A percentile compares a stretch with the other conserved stretches of the same genome.
Evolutionary conservation across 148 eudicot genomes (phyloP).

Genomic region (Chenopodium suecicum): DNA sequence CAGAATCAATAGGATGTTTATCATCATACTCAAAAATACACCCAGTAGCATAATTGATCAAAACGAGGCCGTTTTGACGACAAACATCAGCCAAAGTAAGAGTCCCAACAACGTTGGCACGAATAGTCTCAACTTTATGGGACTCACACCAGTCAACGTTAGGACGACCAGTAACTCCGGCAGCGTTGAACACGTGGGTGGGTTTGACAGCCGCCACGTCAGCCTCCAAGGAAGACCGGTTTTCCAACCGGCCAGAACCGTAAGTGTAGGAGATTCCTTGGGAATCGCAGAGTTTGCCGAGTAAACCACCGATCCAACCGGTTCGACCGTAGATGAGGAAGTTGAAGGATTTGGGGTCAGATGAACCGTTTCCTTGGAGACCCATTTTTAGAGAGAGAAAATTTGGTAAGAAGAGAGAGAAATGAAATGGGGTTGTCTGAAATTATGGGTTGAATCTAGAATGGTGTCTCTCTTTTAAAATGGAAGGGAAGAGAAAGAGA

Average conservation of each 20-base stretch:
- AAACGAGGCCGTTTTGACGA: constrained; percentile 43
- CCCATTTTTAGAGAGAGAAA: constrained; percentile 11
- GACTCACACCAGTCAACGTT: constrained; percentile 88
- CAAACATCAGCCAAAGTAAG: constrained; percentile 78
- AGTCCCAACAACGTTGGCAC: constrained; percentile 79
- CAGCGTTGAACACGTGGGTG: constrained; percentile 87
- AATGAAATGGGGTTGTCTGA: neutral
- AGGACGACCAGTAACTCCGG: constrained; percentile 87
- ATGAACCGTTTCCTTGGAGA: constrained; percentile 35
- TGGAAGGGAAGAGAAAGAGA: too few relatives aligned
- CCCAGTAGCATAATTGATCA: constrained; percentile 78
- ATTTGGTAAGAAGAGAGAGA: neutral
- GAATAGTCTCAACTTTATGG: constrained; percentile 76
- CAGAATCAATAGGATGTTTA: constrained; percentile 58
- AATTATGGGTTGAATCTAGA: too few relatives aligned
- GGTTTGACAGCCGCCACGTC: constrained; percentile 51
- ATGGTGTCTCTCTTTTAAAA: too few relatives aligned
- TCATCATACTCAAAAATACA: constrained; percentile 84
- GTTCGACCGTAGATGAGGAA: constrained; percentile 87
- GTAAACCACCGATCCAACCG: constrained; percentile 81
- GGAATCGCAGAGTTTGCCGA: constrained; percentile 65
- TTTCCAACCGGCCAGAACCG: constrained; percentile 70
- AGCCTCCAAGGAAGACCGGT: constrained; percentile 47
- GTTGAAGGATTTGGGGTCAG: constrained; percentile 32
- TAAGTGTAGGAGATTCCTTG: constrained; percentile 54